Conservation (phyloP, 352 stramenopile genomes). For the Thalassiosira livingstoniorum region DNA sequence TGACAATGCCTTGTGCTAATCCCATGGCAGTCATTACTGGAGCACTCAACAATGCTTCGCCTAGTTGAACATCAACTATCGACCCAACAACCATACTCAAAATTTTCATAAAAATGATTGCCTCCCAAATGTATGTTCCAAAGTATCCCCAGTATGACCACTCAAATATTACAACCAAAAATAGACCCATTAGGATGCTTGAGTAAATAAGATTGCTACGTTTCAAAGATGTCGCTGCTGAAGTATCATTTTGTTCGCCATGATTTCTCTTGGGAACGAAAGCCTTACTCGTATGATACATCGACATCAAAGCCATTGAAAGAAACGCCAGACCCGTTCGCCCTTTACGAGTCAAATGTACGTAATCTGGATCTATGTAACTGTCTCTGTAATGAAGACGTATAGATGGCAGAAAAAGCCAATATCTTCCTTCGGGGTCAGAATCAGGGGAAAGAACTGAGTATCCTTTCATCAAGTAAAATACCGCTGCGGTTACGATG, state of each 20-base stretch:
- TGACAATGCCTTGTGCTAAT: constrained; percentile 92
- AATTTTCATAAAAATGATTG: constrained; percentile 93
- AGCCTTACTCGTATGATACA: constrained; percentile 89
- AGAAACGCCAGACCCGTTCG: constrained; percentile 94
- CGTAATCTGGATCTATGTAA: constrained; percentile 87
- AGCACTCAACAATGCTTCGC: constrained; percentile 91
- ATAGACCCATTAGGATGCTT: constrained; percentile 91
- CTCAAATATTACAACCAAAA: constrained; percentile 94
- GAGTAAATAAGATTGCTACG: constrained; percentile 94
- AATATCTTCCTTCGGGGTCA: constrained; percentile 59
- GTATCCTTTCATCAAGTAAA: constrained; percentile 64
- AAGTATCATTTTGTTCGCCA: constrained; percentile 90
- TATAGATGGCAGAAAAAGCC: constrained; percentile 87
- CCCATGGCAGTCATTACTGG: constrained; percentile 91
- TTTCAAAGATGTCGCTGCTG: constrained; percentile 94
- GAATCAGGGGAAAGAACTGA: constrained; percentile 74
- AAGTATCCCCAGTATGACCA: constrained; percentile 96
- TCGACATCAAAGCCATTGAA: constrained; percentile 88
- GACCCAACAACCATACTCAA: constrained; percentile 89
- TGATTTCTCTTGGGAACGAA: constrained; percentile 93
- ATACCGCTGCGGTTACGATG: constrained; percentile 57
- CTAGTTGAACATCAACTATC: constrained; percentile 91
- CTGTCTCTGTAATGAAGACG: constrained; percentile 89
- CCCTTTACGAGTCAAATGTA: constrained; percentile 77
- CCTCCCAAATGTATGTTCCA: constrained; percentile 95